Conservation (phyloP, 2,329 filamentous ascomycete genomes). For the Cytospora mali region DNA sequence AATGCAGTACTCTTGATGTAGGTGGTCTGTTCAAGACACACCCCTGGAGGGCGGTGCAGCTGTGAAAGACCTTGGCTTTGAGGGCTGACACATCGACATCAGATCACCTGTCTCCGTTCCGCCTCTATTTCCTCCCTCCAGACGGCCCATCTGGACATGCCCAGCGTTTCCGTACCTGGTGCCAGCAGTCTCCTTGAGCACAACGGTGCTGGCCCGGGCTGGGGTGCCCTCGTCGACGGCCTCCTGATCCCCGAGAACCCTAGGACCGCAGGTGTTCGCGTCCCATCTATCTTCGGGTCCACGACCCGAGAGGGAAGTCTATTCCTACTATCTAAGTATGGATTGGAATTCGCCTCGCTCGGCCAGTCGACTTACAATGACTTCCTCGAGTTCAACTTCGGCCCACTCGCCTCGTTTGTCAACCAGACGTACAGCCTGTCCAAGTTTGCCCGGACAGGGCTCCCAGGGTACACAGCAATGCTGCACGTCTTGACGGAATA, state of each 20-base stretch:
- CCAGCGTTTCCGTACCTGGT: background rate
- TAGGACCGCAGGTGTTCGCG: background rate
- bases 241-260: background rate
- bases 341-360: background rate
- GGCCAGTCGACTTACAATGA: background rate
- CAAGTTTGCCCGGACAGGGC: background rate
- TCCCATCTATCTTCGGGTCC: constrained; percentile 5
- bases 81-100: background rate
- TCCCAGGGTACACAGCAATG: background rate
- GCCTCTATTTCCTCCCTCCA: background rate
- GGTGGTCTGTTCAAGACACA: background rate
- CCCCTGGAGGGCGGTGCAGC: too few relatives aligned
- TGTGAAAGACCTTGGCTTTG: background rate
- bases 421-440: constrained; percentile 4
- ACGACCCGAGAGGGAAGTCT: background rate
- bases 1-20: background rate
- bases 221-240: constrained; percentile 4
- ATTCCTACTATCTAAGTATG: background rate
- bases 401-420: background rate
- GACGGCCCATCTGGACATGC: background rate
- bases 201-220: constrained; percentile 1
- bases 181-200: constrained; percentile 10
- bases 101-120: constrained; percentile 10
- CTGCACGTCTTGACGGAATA: background rate
- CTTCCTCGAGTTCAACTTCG: background rate